Evolutionary conservation across 2,329 filamentous ascomycete species (phyloP).

Genomic region (Xylaria sp.): DNA sequence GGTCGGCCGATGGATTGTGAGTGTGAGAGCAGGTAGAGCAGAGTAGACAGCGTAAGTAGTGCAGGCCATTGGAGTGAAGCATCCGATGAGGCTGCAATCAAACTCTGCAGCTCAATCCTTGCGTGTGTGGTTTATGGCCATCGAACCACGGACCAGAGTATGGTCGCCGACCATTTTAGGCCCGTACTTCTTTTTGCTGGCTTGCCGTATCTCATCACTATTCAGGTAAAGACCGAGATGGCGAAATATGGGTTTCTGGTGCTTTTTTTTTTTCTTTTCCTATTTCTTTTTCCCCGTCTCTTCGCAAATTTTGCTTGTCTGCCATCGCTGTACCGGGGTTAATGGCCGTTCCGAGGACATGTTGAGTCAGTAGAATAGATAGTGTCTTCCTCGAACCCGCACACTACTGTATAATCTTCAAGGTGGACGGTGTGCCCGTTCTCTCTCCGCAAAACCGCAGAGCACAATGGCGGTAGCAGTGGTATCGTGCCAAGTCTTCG

Average conservation of each 20-base stretch:
- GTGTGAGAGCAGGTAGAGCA: conserved; percentile 1
- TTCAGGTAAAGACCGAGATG: conserved; percentile 6
- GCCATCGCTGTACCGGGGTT: conserved; percentile 2
- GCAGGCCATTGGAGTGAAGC: neutral
- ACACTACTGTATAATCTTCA: conserved; percentile 30
- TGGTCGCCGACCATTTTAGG: conserved; percentile 36
- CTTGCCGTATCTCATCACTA: conserved; percentile 12
- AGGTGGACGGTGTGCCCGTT: conserved; percentile 15
- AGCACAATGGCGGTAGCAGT: neutral
- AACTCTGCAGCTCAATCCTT: conserved; percentile 39
- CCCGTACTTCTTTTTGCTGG: conserved; percentile 11
- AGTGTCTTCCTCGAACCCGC: conserved; percentile 16
- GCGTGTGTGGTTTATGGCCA: conserved; percentile 30
- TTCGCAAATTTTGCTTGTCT: neutral
- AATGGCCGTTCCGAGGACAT: conserved; percentile 4
- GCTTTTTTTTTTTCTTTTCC: conserved; percentile 8
- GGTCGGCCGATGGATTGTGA: conserved; percentile 17
- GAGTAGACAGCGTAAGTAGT: neutral
- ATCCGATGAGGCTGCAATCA: conserved; percentile 39
- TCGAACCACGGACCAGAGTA: conserved; percentile 25
- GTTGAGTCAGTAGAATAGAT: conserved; percentile 4
- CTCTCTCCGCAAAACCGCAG: conserved; percentile 20
- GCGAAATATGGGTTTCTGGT: neutral
- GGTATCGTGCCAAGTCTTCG: conserved; percentile 7
- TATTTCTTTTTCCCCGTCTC: neutral